Evolutionary conservation across 345 rosid genomes (phyloP), one percentile per base, ranked within the genome.

Genomic region (Carallia brachiata): DNA sequence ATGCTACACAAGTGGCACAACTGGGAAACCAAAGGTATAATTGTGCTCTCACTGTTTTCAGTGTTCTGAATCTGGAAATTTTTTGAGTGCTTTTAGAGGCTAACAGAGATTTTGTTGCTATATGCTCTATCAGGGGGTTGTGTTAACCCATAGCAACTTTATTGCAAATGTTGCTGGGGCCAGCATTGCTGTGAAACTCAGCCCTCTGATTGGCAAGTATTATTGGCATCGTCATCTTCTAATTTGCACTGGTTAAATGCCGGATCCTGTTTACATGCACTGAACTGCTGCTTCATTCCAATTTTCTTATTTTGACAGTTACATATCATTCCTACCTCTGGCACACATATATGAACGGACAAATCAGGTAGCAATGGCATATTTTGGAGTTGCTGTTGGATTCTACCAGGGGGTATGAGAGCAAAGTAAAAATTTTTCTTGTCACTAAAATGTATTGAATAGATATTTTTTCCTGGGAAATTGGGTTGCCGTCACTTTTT

Each of bases 1-100:
- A 73, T 93, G 98, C 86, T 88, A 94, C 73, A 94, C 98, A 7
- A 94, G 98, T 74, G 98, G 98, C 70, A 94, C 98, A 69, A 94
- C 98, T 54, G 98, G 98, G 66, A 90, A 89, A 37, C 98, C 98
- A 65, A 94, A 94, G 98, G 98, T 94, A 82, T 47, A 61, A 0
- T 65, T 68, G 65, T 53, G 67, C 68, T 63, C 50, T 32, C 23
- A 65, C 7, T 17, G 23, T 52, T 62, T 73, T 72, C 36, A 56
- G 63, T 55, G 74, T 64, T 70, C 56, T 50, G 69, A 66, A 48
- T 61, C 6, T 70, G 2, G 36, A n/a, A 53, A 52, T 74, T 18
- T 10, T 76, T 74, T 54, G 62, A 28, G 30, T 67, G 59, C 37
- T 74, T 65, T 32, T 70, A 36, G 54, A 70, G 61, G 69, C 81